phyloP scores from a whole-genome alignment of 2,329 filamentous ascomycete genomes.

The Purpureocillium takamizusanense region DNA sequence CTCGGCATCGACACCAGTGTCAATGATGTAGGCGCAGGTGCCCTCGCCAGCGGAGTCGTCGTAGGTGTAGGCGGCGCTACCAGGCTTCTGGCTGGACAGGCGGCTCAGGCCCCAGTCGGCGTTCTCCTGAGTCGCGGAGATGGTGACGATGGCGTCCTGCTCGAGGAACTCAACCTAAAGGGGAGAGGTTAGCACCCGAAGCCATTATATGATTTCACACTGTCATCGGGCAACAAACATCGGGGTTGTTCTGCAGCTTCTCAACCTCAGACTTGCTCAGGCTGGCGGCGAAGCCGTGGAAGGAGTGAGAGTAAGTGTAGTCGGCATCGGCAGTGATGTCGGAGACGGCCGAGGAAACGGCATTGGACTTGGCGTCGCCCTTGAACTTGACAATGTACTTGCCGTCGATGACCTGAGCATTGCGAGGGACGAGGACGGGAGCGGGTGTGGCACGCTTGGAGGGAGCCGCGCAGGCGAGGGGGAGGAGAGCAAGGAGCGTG shows the following conservation, averaged over 20 bases:
- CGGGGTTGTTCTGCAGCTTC: conserved; percentile 15
- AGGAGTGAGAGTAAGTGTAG: conserved; percentile 17
- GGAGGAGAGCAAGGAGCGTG: conserved; percentile 22
- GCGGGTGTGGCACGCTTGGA: conserved; percentile 22
- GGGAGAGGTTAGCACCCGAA: neutral
- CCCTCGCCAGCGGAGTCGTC: conserved; percentile 27
- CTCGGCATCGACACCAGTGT: conserved; percentile 29
- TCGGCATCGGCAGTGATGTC: conserved; percentile 21
- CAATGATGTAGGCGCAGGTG: conserved; percentile 34
- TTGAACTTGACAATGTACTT: conserved; percentile 30
- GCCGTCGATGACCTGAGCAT: conserved; percentile 19
- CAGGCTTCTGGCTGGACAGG: conserved; percentile 22
- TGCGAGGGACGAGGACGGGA: conserved; percentile 22
- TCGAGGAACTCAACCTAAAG: conserved; percentile 25
- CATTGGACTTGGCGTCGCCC: conserved; percentile 10
- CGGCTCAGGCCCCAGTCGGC: conserved; percentile 32
- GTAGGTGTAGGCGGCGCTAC: conserved; percentile 23
- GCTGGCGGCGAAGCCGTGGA: conserved; percentile 18
- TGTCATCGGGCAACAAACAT: conserved; percentile 8
- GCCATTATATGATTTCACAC: neutral
- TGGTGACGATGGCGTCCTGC: conserved; percentile 38
- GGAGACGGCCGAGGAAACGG: conserved; percentile 15
- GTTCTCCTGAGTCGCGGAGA: conserved; percentile 30
- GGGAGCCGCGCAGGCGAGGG: conserved; percentile 21
- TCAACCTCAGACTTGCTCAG: conserved; percentile 15